Conservation (phyloP, 306 rosid species). For the Cyamopsis tetragonoloba region DNA sequence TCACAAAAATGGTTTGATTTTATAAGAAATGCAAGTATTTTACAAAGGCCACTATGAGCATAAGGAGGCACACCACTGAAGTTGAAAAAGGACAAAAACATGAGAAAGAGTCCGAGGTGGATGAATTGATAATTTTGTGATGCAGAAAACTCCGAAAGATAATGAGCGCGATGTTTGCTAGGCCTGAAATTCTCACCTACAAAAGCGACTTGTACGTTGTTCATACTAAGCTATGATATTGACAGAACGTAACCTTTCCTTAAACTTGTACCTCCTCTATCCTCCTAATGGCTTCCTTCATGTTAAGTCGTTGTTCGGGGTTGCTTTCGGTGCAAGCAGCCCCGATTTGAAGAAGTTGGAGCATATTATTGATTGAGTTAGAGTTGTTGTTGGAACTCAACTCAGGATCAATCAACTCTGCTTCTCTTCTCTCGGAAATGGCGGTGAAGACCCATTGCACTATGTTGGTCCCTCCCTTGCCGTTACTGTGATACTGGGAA, state of each 20-base stretch:
- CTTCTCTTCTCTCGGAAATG: slow-evolving; percentile 44
- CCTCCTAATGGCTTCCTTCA: slow-evolving; percentile 79
- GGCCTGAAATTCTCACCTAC: slow-evolving; percentile 37
- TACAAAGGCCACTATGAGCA: slow-evolving; percentile 7
- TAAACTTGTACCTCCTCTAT: slow-evolving; percentile 51
- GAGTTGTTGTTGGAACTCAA: slow-evolving; percentile 15
- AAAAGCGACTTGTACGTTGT: slow-evolving; percentile 23
- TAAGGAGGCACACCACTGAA: neutral
- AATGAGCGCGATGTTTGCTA: slow-evolving; percentile 21
- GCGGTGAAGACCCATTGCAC: slow-evolving; percentile 76
- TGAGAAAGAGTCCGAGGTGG: slow-evolving; percentile 3
- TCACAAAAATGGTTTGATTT: slow-evolving; percentile 24
- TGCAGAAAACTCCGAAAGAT: too few relatives aligned
- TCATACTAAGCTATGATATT: slow-evolving; percentile 36
- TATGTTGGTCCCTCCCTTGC: slow-evolving; percentile 83
- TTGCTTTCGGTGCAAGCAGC: slow-evolving; percentile 55
- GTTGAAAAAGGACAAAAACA: neutral
- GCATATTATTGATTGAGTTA: slow-evolving; percentile 39
- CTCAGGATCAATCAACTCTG: slow-evolving; percentile 71
- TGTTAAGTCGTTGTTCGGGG: slow-evolving; percentile 54
- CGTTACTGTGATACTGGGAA: slow-evolving; percentile 71
- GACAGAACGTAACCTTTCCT: slow-evolving; percentile 22
- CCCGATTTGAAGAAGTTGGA: slow-evolving; percentile 61
- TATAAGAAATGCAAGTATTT: slow-evolving; percentile 24
- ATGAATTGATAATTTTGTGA: too few relatives aligned